Conservation (phyloP, 1,284 basidiomycete genomes). For the Xerocomus nothofagi region DNA sequence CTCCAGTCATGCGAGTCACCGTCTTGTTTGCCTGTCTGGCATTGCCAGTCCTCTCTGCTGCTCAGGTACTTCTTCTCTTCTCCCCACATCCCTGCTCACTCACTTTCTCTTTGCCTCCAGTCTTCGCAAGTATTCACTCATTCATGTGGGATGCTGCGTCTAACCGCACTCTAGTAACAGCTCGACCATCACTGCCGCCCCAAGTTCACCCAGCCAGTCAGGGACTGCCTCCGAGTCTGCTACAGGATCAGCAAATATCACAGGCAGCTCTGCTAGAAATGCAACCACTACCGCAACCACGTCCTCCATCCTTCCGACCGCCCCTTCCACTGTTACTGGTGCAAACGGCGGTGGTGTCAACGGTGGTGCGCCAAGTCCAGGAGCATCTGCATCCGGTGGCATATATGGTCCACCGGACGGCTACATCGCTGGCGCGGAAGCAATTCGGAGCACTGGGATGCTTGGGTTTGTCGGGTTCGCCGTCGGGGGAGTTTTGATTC, state of each 20-base stretch:
- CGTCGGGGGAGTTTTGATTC: slow-evolving; percentile 48
- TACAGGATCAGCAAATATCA: slow-evolving; percentile 18
- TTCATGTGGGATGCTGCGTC: slow-evolving; percentile 34
- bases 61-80: slow-evolving; percentile 27
- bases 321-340: slow-evolving; percentile 50
- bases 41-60: slow-evolving; percentile 26
- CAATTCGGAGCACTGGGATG: slow-evolving; percentile 37
- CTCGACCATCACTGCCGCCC: slow-evolving; percentile 45
- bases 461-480: slow-evolving; percentile 41
- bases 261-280: slow-evolving; percentile 20
- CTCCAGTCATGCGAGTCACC: slow-evolving; percentile 23
- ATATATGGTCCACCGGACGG: slow-evolving; percentile 62
- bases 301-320: slow-evolving; percentile 51
- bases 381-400: slow-evolving; percentile 37
- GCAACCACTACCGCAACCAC: slow-evolving; percentile 37
- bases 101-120: slow-evolving; percentile 12
- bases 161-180: slow-evolving; percentile 41
- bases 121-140: slow-evolving; percentile 29
- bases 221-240: slow-evolving; percentile 26
- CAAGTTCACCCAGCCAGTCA: slow-evolving; percentile 30
- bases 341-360: slow-evolving; percentile 44
- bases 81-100: not conserved
- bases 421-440: slow-evolving; percentile 58
- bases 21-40: slow-evolving; percentile 23
- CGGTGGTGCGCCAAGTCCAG: slow-evolving; percentile 53